A percentile compares a stretch with the other conserved stretches of the same genome.
These are phyloP conservation scores for Flaveria robusta DNA, from an alignment of 129 eudicot species.

Conservation along the genomic window DNA sequence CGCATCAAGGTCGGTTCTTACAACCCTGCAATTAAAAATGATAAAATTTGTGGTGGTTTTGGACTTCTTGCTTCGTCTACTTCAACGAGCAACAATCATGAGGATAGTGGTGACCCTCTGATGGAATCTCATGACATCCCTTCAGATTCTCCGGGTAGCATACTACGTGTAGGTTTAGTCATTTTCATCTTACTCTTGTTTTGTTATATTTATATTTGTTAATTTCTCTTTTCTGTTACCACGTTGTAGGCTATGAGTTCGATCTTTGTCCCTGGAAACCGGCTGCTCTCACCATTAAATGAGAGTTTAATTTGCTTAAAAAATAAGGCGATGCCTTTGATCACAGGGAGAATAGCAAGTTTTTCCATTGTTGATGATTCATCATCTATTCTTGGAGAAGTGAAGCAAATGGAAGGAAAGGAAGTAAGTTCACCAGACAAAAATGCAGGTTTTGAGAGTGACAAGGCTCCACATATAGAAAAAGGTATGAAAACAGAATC, in stretches of 20 bases:
- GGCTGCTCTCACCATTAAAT: conserved; percentile 76
- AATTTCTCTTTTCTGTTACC: conserved; percentile 16
- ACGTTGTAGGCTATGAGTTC: conserved; percentile 63
- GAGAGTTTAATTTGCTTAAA: conserved; percentile 50
- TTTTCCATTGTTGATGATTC: conserved; percentile 37
- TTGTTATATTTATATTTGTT: conserved; percentile 3
- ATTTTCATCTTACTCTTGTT: neutral
- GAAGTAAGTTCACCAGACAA: conserved; percentile 42
- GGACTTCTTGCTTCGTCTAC: conserved; percentile 68
- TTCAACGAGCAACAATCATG: conserved; percentile 50
- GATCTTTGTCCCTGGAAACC: conserved; percentile 47
- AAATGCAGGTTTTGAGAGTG: conserved; percentile 27
- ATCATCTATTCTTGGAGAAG: conserved; percentile 31
- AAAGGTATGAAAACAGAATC: conserved; percentile 32
- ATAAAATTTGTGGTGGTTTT: conserved; percentile 61
- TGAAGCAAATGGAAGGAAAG: conserved; percentile 41
- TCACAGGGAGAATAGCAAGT: conserved; percentile 27
- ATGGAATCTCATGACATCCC: conserved; percentile 35
- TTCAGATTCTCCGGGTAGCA: conserved; percentile 44
- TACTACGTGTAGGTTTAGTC: conserved; percentile 53
- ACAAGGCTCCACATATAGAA: conserved; percentile 21
- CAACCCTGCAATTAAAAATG: conserved; percentile 45
- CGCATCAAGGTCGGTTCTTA: conserved; percentile 67
- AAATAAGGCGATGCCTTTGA: conserved; percentile 29
- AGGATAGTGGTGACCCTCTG: conserved; percentile 43